These are phyloP conservation scores for Theobroma cacao DNA, from an alignment of 345 rosid species.

Conservation along the genomic window DNA sequence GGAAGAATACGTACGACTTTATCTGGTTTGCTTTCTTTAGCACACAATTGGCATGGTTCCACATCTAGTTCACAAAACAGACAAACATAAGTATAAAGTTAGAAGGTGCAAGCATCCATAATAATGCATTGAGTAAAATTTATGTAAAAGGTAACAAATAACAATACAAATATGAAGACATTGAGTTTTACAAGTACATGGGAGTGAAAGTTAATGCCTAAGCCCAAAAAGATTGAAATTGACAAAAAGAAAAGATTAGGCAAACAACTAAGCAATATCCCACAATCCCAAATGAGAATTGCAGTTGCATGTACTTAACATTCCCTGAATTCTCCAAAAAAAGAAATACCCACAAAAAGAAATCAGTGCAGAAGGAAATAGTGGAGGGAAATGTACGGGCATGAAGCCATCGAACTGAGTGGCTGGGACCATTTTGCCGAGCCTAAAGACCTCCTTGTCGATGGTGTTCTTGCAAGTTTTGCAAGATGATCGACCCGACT, in stretches of 20 bases:
- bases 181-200: neutral
- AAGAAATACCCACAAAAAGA: no score
- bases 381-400: slow-evolving; percentile 45
- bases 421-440: slow-evolving; percentile 84
- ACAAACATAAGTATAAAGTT: neutral
- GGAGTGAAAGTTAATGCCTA: neutral
- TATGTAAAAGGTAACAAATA: neutral
- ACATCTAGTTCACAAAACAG: slow-evolving; percentile 52
- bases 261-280: neutral
- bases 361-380: neutral
- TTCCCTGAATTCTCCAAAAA: neutral
- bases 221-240: no score
- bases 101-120: neutral
- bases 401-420: slow-evolving; percentile 84
- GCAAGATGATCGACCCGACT: slow-evolving; percentile 83
- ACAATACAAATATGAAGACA: neutral
- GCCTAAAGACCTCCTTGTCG: slow-evolving; percentile 62
- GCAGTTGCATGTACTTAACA: no score
- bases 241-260: no score
- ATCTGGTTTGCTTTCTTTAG: slow-evolving; percentile 77
- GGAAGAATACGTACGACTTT: slow-evolving; percentile 53
- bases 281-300: neutral
- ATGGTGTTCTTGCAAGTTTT: slow-evolving; percentile 71
- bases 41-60: slow-evolving; percentile 83
- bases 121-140: neutral